Evolutionary conservation across 2,329 filamentous ascomycete genomes (phyloP).

Genomic region (Exserohilum rostratum): DNA sequence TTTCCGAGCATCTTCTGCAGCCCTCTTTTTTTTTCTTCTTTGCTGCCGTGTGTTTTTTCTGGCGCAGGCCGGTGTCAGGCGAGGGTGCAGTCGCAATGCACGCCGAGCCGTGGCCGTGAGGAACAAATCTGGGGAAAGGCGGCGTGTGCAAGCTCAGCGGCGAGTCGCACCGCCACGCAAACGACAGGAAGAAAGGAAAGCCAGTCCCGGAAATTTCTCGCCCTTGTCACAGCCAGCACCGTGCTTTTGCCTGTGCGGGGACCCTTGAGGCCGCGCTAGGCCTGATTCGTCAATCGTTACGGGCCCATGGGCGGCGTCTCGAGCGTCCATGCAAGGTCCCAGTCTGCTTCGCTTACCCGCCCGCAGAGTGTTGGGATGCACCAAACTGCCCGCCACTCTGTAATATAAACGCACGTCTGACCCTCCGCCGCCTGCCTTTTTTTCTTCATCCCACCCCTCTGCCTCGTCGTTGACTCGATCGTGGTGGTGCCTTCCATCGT

Average conservation of each 20-base stretch:
- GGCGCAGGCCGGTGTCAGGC: no score
- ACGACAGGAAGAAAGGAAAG: slow-evolving; percentile 4
- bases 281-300: slow-evolving; percentile 26
- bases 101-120: background rate
- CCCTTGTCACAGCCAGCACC: slow-evolving; percentile 24
- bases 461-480: slow-evolving; percentile 26
- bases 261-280: slow-evolving; percentile 27
- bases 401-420: slow-evolving; percentile 9
- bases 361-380: slow-evolving; percentile 27
- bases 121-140: slow-evolving; percentile 29
- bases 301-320: slow-evolving; percentile 26
- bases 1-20: slow-evolving; percentile 7
- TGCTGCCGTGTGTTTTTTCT: background rate
- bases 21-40: background rate
- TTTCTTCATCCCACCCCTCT: slow-evolving; percentile 20
- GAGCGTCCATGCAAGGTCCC: slow-evolving; percentile 42
- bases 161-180: background rate
- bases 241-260: slow-evolving; percentile 21
- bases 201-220: slow-evolving; percentile 36
- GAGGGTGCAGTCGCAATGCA: background rate
- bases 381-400: slow-evolving; percentile 17
- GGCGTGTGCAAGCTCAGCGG: background rate
- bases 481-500: slow-evolving; percentile 30
- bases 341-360: slow-evolving; percentile 35
- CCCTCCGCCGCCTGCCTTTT: slow-evolving; percentile 13